A percentile compares a stretch with the other conserved stretches of the same genome.
Conservation (phyloP, 495 filamentous ascomycete species). For the Glonium stellatum region DNA sequence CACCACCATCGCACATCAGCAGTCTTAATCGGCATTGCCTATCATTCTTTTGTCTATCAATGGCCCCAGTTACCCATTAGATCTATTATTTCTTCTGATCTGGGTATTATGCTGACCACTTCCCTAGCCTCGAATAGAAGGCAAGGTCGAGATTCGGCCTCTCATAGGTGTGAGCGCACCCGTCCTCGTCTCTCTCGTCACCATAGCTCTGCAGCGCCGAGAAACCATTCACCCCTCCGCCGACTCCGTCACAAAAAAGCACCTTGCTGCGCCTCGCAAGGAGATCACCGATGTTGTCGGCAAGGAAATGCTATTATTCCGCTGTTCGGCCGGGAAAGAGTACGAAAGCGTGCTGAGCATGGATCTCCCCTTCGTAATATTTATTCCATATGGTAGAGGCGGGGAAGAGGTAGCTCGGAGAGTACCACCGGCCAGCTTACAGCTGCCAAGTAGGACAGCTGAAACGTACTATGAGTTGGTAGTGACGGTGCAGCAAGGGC, state of each 20-base stretch:
- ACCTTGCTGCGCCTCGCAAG: slow-evolving; percentile 83
- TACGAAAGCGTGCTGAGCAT: slow-evolving; percentile 87
- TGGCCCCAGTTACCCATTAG: no score
- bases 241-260: slow-evolving; percentile 86
- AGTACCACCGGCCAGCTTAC: slow-evolving; percentile 87
- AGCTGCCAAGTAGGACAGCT: slow-evolving; percentile 82
- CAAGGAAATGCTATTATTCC: slow-evolving; percentile 87
- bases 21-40: no score
- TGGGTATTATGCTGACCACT: not conserved
- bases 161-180: slow-evolving; percentile 74
- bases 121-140: slow-evolving; percentile 82
- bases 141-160: slow-evolving; percentile 95
- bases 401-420: slow-evolving; percentile 80
- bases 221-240: slow-evolving; percentile 96
- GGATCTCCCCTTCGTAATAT: slow-evolving; percentile 94
- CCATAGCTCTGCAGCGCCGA: slow-evolving; percentile 83
- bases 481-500: slow-evolving; percentile 88
- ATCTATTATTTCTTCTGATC: not conserved
- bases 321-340: slow-evolving; percentile 74
- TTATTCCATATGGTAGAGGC: slow-evolving; percentile 89
- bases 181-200: slow-evolving; percentile 85
- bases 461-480: slow-evolving; percentile 97
- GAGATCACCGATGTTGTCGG: slow-evolving; percentile 89
- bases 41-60: no score
- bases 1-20: no score